Evolutionary conservation across 768 basidiomycete species (phyloP).

Genomic region (Rhodotorula kratochvilovae): DNA sequence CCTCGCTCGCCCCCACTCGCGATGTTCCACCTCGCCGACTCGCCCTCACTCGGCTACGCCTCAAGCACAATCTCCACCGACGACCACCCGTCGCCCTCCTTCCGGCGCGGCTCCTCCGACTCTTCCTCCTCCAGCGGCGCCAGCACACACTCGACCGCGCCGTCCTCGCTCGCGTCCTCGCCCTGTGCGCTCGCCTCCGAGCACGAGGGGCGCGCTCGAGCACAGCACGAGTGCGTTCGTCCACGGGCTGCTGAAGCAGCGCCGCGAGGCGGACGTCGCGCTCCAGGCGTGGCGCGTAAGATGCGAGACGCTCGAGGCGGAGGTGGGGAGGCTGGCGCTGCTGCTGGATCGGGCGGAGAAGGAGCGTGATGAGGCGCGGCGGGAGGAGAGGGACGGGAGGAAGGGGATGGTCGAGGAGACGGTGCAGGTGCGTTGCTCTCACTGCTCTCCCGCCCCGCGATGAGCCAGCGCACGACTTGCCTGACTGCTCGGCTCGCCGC

Average conservation of each 20-base stretch:
- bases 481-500: too few relatives aligned
- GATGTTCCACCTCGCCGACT: not conserved
- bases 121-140: not conserved
- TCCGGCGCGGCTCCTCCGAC: not conserved
- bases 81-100: not conserved
- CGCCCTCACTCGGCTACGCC: too few relatives aligned
- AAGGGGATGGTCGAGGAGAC: not conserved
- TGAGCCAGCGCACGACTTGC: too few relatives aligned
- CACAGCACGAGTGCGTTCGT: not conserved
- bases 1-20: too few relatives aligned
- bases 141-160: not conserved
- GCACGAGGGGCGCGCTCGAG: too few relatives aligned
- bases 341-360: not conserved
- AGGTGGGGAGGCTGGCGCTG: not conserved
- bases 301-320: conserved; percentile 18
- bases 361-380: conserved; percentile 5
- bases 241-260: not conserved
- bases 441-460: not conserved
- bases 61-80: too few relatives aligned
- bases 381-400: not conserved
- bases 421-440: not conserved
- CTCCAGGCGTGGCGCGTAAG: conserved; percentile 5
- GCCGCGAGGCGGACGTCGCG: not conserved
- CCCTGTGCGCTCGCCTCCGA: too few relatives aligned
- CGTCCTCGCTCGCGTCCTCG: not conserved